A percentile compares a stretch with the other conserved stretches of the same genome.
Conservation (phyloP, 139 green algal genomes). For the Closterium sp. region DNA sequence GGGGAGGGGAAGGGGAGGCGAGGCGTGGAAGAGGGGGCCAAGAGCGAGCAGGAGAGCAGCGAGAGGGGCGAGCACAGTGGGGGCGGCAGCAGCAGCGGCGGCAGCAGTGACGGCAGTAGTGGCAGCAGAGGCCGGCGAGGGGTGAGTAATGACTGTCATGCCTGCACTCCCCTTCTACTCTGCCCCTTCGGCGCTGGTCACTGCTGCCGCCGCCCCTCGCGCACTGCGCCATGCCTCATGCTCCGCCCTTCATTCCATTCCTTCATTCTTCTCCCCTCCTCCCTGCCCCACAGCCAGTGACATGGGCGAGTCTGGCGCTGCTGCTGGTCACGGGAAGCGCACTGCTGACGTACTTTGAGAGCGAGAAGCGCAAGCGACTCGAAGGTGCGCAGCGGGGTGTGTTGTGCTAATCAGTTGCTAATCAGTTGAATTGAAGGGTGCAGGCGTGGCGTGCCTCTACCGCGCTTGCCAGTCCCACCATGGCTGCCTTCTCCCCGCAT, state of each 20-base stretch:
- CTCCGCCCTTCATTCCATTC: not conserved
- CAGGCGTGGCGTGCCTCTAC: not conserved
- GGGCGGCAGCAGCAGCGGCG: not conserved
- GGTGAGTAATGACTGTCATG: not conserved
- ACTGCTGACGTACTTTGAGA: slow-evolving; percentile 43
- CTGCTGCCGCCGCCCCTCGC: not conserved
- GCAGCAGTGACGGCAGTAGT: not conserved
- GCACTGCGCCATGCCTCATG: not conserved
- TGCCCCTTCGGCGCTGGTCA: not conserved
- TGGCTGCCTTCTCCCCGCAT: not conserved
- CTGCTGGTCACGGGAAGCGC: slow-evolving; percentile 42
- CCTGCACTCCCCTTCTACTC: not conserved
- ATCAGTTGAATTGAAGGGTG: too few species aligned
- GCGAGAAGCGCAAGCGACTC: slow-evolving; percentile 29
- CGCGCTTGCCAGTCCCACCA: not conserved
- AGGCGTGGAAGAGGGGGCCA: not conserved
- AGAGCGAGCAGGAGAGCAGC: not conserved
- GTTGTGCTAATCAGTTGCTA: too few species aligned
- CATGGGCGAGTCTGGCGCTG: slow-evolving; percentile 43
- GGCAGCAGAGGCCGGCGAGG: not conserved
- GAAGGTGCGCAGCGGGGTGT: slow-evolving; percentile 5
- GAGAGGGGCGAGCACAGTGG: not conserved
- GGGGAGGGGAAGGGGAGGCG: not conserved
- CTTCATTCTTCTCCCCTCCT: too few species aligned
- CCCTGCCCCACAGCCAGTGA: slow-evolving; percentile 31